Percentiles rank a stretch among this genome's conserved stretches.
phyloP scores from a whole-genome alignment of 768 basidiomycete species.

The Lactarius tabidus region DNA sequence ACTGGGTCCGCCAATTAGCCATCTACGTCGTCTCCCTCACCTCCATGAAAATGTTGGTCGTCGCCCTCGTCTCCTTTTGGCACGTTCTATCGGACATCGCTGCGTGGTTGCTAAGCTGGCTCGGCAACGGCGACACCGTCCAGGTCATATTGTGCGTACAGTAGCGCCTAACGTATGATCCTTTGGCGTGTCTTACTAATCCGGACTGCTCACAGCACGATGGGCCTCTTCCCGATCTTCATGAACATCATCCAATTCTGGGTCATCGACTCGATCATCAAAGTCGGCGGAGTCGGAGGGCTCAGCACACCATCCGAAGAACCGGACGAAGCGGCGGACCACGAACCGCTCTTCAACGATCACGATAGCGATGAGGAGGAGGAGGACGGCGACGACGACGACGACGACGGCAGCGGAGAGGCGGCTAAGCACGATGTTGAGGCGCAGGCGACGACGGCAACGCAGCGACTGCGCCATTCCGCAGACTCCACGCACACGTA shows the following conservation, averaged over 20 bases:
- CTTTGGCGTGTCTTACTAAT: not conserved
- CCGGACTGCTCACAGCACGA: constrained; percentile 47
- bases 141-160: constrained; percentile 85
- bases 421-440: constrained; percentile 44
- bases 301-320: constrained; percentile 40
- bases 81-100: constrained; percentile 70
- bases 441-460: constrained; percentile 35
- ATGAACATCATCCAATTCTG: constrained; percentile 94
- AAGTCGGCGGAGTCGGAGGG: constrained; percentile 47
- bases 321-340: constrained; percentile 37
- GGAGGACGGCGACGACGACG: not conserved
- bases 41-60: constrained; percentile 89
- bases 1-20: constrained; percentile 73
- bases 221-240: constrained; percentile 86
- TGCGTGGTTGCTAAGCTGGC: constrained; percentile 85
- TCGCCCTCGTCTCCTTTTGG: constrained; percentile 65
- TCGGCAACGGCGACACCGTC: constrained; percentile 55
- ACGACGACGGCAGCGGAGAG: too few species aligned
- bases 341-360: constrained; percentile 63
- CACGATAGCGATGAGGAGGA: constrained; percentile 30
- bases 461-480: constrained; percentile 37
- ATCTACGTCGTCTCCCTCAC: constrained; percentile 80
- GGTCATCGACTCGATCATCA: constrained; percentile 91
- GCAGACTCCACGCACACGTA: constrained; percentile 47
- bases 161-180: too few species aligned